Evolutionary conservation across 768 basidiomycete species (phyloP).

Genomic region (Trametes gibbosa): DNA sequence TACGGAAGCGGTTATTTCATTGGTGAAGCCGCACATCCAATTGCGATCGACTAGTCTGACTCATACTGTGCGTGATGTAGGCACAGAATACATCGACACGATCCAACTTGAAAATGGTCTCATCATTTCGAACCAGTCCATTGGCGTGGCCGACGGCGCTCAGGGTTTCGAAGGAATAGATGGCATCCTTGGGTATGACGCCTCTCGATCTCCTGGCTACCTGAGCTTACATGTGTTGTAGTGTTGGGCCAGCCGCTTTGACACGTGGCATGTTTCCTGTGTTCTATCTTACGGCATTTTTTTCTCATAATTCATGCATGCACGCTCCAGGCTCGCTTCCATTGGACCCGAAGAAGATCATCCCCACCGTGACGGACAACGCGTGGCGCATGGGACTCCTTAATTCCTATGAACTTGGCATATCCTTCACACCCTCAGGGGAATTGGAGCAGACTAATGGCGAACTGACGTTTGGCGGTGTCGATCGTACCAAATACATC

Average conservation of each 20-base stretch:
- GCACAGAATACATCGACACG: slow-evolving; percentile 31
- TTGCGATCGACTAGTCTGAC: background rate
- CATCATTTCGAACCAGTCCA: slow-evolving; percentile 41
- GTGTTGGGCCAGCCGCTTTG: slow-evolving; percentile 46
- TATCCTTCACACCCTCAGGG: slow-evolving; percentile 48
- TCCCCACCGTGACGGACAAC: slow-evolving; percentile 54
- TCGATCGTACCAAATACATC: slow-evolving; percentile 21
- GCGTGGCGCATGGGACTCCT: slow-evolving; percentile 44
- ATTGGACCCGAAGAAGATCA: slow-evolving; percentile 13
- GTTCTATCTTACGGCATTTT: background rate
- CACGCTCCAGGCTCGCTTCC: background rate
- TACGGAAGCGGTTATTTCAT: slow-evolving; percentile 20
- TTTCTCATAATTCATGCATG: too few relatives aligned
- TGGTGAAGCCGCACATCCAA: background rate
- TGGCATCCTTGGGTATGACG: slow-evolving; percentile 43
- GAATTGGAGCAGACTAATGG: slow-evolving; percentile 3
- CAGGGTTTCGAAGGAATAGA: slow-evolving; percentile 46
- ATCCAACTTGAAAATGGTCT: slow-evolving; percentile 39
- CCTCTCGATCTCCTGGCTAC: background rate
- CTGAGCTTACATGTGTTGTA: background rate
- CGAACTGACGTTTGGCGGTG: slow-evolving; percentile 23
- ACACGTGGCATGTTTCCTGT: slow-evolving; percentile 28
- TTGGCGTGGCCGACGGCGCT: slow-evolving; percentile 38
- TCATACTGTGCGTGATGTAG: background rate
- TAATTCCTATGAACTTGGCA: slow-evolving; percentile 40